phyloP scores from a whole-genome alignment of 2,329 filamentous ascomycete species.

The Fusarium goolgardi region DNA sequence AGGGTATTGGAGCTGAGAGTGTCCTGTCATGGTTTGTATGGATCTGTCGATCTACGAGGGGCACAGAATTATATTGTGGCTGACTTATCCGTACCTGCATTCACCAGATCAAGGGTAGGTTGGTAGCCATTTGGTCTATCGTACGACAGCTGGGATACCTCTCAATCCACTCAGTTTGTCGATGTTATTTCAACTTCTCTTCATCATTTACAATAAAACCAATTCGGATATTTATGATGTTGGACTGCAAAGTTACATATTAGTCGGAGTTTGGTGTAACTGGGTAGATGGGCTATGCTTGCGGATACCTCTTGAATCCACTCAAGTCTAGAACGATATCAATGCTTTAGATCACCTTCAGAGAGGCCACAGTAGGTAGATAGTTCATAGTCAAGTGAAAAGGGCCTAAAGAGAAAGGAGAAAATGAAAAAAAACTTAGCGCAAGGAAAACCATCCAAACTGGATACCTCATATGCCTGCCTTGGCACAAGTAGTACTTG shows the following conservation, averaged over 20 bases:
- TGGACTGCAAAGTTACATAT: neutral
- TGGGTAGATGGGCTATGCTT: neutral
- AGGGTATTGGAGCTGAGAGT: neutral
- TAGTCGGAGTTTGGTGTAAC: neutral
- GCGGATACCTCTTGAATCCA: neutral
- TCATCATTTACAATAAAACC: neutral
- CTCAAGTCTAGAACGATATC: constrained; percentile 1
- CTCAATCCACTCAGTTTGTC: too few species aligned
- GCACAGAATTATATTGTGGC: neutral
- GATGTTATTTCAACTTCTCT: neutral
- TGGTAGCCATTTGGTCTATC: neutral
- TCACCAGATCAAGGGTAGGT: neutral
- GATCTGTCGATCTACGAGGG: neutral
- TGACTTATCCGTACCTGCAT: neutral
- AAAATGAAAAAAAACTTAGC: neutral
- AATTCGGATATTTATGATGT: neutral
- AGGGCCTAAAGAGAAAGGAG: neutral
- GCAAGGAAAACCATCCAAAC: constrained; percentile 1
- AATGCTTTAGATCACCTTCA: neutral
- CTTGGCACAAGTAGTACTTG: constrained; percentile 5
- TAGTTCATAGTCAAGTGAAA: neutral
- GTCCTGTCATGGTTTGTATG: neutral
- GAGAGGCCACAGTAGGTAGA: constrained; percentile 8
- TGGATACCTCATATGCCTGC: neutral
- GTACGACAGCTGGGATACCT: neutral